These are phyloP conservation scores for Saitozyma podzolica DNA, from an alignment of 768 basidiomycete species.

Conservation along the genomic window DNA sequence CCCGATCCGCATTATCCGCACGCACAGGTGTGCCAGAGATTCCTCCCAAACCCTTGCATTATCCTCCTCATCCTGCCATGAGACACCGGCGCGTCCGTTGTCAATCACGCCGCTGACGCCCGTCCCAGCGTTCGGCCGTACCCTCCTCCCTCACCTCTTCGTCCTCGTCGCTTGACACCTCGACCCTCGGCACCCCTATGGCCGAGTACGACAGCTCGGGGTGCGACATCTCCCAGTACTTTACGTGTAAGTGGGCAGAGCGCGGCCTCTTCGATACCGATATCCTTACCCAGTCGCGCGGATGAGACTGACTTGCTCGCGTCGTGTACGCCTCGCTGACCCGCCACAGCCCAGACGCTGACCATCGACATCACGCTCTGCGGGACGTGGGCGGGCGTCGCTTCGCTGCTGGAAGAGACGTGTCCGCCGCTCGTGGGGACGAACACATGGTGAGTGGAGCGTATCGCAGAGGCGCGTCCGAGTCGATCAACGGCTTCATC, in stretches of 20 bases:
- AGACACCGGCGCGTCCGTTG: background rate
- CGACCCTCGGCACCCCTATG: conserved; percentile 62
- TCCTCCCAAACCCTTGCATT: too few species aligned
- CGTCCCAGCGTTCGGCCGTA: conserved; percentile 33
- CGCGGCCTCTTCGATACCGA: background rate
- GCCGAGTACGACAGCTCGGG: conserved; percentile 66
- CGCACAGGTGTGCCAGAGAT: too few species aligned
- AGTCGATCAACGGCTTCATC: too few species aligned
- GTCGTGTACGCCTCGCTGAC: background rate
- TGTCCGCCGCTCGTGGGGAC: conserved; percentile 48
- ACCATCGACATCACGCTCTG: conserved; percentile 72
- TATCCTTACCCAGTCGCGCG: conserved; percentile 54
- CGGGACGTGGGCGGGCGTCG: conserved; percentile 60
- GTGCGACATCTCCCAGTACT: conserved; percentile 57
- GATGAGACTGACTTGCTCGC: background rate
- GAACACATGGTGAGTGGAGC: conserved; percentile 62
- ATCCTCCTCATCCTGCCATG: too few species aligned
- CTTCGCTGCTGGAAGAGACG: conserved; percentile 57
- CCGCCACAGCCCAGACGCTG: conserved; percentile 63
- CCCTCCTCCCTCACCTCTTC: conserved; percentile 55
- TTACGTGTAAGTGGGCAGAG: conserved; percentile 40
- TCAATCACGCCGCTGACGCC: conserved; percentile 8
- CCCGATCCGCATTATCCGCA: too few species aligned
- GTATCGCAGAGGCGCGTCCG: too few species aligned
- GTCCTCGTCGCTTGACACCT: conserved; percentile 58